Evolutionary conservation across 306 rosid species (phyloP).

Genomic region (Hylodesmum podocarpum): DNA sequence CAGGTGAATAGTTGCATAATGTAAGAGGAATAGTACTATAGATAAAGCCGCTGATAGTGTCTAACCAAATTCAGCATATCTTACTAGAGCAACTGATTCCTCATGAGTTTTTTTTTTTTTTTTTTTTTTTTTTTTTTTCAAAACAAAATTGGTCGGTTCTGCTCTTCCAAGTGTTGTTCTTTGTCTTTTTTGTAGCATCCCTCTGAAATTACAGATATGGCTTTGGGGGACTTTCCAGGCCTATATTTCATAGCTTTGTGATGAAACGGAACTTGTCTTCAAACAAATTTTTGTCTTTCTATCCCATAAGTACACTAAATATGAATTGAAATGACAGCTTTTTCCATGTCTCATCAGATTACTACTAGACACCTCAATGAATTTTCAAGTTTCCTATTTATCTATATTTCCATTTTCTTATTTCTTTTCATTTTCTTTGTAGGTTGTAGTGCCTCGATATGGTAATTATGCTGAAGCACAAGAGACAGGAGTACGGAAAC

Average conservation of each 20-base stretch:
- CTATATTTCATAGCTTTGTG: neutral
- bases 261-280: neutral
- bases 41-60: neutral
- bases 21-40: neutral
- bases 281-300: neutral
- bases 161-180: slow-evolving; percentile 3
- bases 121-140: neutral
- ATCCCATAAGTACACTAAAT: neutral
- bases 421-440: slow-evolving; percentile 29
- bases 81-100: neutral
- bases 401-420: neutral
- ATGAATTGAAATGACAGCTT: neutral
- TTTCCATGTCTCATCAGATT: neutral
- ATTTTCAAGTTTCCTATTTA: neutral
- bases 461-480: slow-evolving; percentile 63
- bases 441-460: slow-evolving; percentile 85
- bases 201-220: neutral
- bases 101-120: neutral
- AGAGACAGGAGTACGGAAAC: slow-evolving; percentile 62
- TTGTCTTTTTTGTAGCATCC: neutral
- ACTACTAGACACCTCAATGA: neutral
- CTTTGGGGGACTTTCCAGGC: neutral
- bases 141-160: neutral
- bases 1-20: neutral
- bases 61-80: neutral